Base-by-base conservation (phyloP, 148 eudicot genomes). In the Rheum nobile region DNA sequence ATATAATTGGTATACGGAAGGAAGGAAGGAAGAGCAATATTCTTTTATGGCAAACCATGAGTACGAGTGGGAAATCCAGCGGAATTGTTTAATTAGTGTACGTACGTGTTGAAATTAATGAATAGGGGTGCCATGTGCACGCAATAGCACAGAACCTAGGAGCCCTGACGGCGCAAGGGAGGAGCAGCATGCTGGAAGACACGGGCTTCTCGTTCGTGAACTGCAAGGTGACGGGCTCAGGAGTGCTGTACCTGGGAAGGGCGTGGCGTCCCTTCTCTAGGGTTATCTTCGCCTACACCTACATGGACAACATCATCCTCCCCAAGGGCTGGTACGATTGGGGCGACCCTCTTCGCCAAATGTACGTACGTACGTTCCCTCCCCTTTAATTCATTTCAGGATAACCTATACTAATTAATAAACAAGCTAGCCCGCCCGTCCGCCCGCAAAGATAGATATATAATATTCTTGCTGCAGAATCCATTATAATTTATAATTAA, bases 231-330 rank as follows among this genome's bases (percentile, higher is more conserved):
- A 87, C 90, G 14, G 90, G 90, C 0, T 85, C 86, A 0, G 90
- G 90, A 28, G 86, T 81, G 9, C 75, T 85, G 31, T 87, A 87
- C 80, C 47, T 87, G 46, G 90, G 90, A n/a, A 75, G 90, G 78
- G 90, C 90, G 8, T 87, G 90, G 90, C 88, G 90, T 13, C 76
- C 77, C 34, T 87, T 83, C 75, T 87, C 90, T 4, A 81, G 88
- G 59, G 90, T 87, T 39, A 86, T 87, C 29, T 87, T 87, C 77
- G 88, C 90, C 71, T 85, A 85, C 68, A 87, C 90, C 28, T 85
- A 77, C 59, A 85, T 87, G 90, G 90, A 85, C 74, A 83, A 83
- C 35, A 85, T 87, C 24, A 80, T 85, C 65, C 19, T 71, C 7
- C 48, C 73, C 31, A 71, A 71, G n/a, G 73, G 73, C 7, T 87